A percentile compares a stretch with the other conserved stretches of the same genome.
These are phyloP conservation scores for Yamadazyma friedrichii DNA, from an alignment of 1,139 yeast species.

Conservation along the genomic window DNA sequence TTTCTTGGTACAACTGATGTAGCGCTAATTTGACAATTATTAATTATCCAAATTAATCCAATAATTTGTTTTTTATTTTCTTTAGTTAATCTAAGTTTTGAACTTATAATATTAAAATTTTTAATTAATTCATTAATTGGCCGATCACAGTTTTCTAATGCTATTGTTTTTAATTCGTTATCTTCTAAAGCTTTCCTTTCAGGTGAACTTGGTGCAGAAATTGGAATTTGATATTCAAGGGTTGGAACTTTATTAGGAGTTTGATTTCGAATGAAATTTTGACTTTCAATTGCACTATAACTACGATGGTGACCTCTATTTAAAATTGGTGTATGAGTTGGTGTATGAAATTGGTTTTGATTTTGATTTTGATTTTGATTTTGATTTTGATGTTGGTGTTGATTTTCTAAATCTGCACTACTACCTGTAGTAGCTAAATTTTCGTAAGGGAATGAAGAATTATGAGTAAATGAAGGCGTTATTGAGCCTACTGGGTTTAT, in stretches of 20 bases:
- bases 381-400: neutral
- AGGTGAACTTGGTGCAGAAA: constrained; percentile 7
- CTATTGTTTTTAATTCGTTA: constrained; percentile 47
- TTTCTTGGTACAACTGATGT: constrained; percentile 83
- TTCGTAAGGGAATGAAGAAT: neutral
- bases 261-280: neutral
- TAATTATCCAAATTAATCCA: constrained; percentile 78
- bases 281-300: neutral
- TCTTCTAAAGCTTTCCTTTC: constrained; percentile 15
- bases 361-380: neutral
- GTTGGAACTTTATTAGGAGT: neutral
- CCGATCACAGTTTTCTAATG: constrained; percentile 39
- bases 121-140: constrained; percentile 53
- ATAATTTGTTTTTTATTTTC: constrained; percentile 75
- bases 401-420: neutral
- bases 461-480: neutral
- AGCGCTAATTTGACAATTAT: constrained; percentile 61
- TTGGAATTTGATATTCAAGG: neutral
- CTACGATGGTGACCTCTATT: neutral
- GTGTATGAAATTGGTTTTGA: neutral
- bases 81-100: constrained; percentile 32
- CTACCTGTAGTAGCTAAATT: neutral
- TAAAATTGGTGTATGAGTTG: neutral
- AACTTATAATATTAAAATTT: neutral
- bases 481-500: neutral